phyloP scores from a whole-genome alignment of 768 basidiomycete species.

The Multifurca ochricompacta region DNA sequence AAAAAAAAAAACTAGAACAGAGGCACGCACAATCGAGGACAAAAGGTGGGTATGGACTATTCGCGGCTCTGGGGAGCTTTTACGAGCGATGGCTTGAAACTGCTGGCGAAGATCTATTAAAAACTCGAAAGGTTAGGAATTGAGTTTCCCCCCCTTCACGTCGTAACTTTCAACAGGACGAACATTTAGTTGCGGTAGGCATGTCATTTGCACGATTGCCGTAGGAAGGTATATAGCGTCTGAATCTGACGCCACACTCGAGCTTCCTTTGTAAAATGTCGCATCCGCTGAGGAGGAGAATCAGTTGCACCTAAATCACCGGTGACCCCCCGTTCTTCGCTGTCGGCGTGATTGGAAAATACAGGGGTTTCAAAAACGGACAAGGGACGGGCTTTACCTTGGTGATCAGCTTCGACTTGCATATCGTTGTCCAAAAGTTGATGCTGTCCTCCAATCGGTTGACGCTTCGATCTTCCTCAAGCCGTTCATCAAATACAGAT shows the following conservation, averaged over 20 bases:
- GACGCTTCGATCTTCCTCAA: constrained; percentile 60
- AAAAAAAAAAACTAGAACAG: too few species aligned
- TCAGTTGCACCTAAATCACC: constrained; percentile 21
- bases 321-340: background rate
- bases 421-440: background rate
- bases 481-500: constrained; percentile 71
- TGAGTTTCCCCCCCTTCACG: too few species aligned
- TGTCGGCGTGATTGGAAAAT: background rate
- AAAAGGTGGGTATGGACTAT: background rate
- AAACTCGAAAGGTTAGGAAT: background rate
- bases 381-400: background rate
- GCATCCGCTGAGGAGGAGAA: constrained; percentile 39
- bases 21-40: constrained; percentile 8
- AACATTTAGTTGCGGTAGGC: constrained; percentile 53
- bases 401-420: constrained; percentile 3
- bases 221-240: constrained; percentile 54
- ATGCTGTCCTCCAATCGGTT: constrained; percentile 37
- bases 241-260: constrained; percentile 45
- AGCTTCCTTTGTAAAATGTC: constrained; percentile 62
- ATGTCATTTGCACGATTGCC: constrained; percentile 63
- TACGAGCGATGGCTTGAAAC: background rate
- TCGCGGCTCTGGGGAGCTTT: constrained; percentile 2
- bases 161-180: constrained; percentile 23
- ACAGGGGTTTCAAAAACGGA: too few species aligned
- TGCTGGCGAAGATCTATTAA: constrained; percentile 7